Base-by-base conservation (phyloP, 2,329 filamentous ascomycete genomes). In the Ophiocordyceps robertsii region DNA sequence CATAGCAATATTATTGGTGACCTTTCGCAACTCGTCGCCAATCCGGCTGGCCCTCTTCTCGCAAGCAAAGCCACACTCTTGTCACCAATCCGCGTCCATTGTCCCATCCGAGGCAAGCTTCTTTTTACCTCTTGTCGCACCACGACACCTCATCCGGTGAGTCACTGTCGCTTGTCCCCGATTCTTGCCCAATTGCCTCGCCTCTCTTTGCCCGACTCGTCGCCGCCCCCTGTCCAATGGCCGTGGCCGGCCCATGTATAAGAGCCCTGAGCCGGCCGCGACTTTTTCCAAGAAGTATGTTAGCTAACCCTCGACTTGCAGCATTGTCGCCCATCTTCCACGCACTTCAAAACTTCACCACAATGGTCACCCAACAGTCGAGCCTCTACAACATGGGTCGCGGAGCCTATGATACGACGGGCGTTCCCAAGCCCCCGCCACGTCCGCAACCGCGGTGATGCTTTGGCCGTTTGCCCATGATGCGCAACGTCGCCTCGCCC, bases 381-480 rank as follows among this genome's bases (percentile, higher is more conserved):
- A 55, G 50, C 46, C 53, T 56, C 40, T 55, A 50, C 58, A 68
- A 71, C 56, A 70, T 70, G 66, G 69, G 66, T 47, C 63, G 69
- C 44, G 69, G 69, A 45, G 69, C 67, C 49, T 73, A 73, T 52
- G 69, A 73, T 50, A 70, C 67, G 48, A 72, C 68, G 21, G 67
- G 67, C 38, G 59, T 70, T 21, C 59, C 62, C 44, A 71, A 72
- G 58, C 69, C 68, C 43, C 62, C 63, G 27, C 64, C 63, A 42
- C 61, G 59, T 40, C 64, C 64, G 41, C 61, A 63, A 54, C 62
- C 61, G 43, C 58, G 51, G 52, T 66, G 59, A 62, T 47, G 40
- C 39, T 44, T 36, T 27, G 24, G 24, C 24, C 24, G 24, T 41
- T 42, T 14, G 12, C 11, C n/a, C 33, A 29, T 16, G 17, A 27